Evolutionary conservation across 202 grass and related monocot species (phyloP).

Genomic region (Setaria italica): DNA sequence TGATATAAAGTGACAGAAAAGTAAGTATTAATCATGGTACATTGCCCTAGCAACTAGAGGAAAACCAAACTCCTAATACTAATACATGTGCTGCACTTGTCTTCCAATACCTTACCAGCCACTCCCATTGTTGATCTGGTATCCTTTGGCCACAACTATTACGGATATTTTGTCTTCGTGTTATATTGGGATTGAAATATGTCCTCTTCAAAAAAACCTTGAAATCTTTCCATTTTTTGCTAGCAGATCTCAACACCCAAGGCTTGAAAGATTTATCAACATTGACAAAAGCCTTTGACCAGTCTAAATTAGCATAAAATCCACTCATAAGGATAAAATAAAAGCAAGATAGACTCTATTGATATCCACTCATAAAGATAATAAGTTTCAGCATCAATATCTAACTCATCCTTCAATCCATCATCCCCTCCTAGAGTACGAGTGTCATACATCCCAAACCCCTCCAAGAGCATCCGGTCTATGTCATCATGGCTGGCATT

Average conservation of each 20-base stretch:
- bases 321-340: background rate
- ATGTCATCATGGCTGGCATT: background rate
- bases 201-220: background rate
- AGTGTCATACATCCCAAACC: slow-evolving; percentile 9
- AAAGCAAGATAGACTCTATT: background rate
- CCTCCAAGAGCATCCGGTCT: background rate
- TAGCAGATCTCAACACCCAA: background rate
- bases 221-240: background rate
- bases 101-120: background rate
- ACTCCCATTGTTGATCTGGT: background rate
- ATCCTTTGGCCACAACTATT: background rate
- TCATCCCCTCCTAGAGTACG: background rate
- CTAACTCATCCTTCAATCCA: background rate
- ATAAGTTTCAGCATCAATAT: slow-evolving; percentile 13
- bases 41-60: too few relatives aligned
- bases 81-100: background rate
- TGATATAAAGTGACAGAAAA: too few relatives aligned
- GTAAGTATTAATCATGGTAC: too few relatives aligned
- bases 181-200: background rate
- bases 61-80: too few relatives aligned
- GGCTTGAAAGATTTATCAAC: background rate
- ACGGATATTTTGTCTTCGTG: background rate
- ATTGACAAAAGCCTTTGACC: background rate
- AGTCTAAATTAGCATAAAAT: background rate
- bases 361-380: background rate